Conservation (phyloP, 2,329 filamentous ascomycete species). For the Phoma herbarum region DNA sequence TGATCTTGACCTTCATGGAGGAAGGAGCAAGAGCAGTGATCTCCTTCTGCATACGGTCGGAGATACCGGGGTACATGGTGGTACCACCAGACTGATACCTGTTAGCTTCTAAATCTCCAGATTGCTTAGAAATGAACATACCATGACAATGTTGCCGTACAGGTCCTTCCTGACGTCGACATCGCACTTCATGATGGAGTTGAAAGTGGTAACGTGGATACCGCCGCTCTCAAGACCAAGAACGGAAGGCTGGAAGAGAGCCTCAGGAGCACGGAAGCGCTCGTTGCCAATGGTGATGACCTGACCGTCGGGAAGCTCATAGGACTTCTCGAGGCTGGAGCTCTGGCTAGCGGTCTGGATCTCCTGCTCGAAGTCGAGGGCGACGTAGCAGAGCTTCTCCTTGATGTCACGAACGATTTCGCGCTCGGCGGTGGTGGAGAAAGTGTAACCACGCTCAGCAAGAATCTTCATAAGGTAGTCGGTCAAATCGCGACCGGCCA, state of each 20-base stretch:
- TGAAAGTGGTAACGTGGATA: conserved; percentile 99
- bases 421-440: conserved; percentile 99
- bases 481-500: conserved; percentile 99
- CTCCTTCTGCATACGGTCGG: conserved; percentile 99
- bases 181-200: conserved; percentile 99
- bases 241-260: conserved; percentile 98
- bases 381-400: conserved; percentile 99
- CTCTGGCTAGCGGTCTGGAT: conserved; percentile 99
- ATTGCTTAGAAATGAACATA: conserved; percentile 62
- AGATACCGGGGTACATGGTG: conserved; percentile 99
- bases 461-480: conserved; percentile 99
- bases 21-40: conserved; percentile 99
- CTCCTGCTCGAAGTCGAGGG: conserved; percentile 99
- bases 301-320: conserved; percentile 99
- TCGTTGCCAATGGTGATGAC: conserved; percentile 99
- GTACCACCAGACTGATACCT: conserved; percentile 91
- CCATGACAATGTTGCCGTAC: conserved; percentile 99
- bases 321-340: conserved; percentile 99
- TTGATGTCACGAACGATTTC: conserved; percentile 99
- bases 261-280: conserved; percentile 99
- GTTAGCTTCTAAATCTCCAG: conserved; percentile 46
- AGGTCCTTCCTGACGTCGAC: conserved; percentile 99
- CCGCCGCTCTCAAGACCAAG: conserved; percentile 98
- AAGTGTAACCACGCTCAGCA: conserved; percentile 98
- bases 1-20: conserved; percentile 99